A percentile compares a stretch with the other conserved stretches of the same genome.
Conservation (phyloP, 1,284 basidiomycete genomes). For the Ganoderma lucidum region DNA sequence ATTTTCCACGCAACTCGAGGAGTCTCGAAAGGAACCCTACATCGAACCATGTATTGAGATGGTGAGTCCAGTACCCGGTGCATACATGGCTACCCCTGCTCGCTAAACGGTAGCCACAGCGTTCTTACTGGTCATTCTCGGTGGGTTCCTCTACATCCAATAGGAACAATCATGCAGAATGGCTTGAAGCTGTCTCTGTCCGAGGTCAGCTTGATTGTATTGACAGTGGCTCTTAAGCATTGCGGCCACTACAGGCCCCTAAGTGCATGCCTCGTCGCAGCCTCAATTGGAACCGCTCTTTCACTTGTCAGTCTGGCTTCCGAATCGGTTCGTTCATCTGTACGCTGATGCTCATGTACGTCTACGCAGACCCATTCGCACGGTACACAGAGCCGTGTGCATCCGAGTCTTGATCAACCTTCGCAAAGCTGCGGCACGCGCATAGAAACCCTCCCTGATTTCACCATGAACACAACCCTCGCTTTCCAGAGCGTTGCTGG, state of each 20-base stretch:
- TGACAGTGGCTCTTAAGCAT: not conserved
- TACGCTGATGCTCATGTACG: too few relatives aligned
- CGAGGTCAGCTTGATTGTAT: not conserved
- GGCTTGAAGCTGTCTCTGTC: not conserved
- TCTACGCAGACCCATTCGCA: constrained; percentile 1
- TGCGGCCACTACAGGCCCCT: too few relatives aligned
- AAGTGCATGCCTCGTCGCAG: not conserved
- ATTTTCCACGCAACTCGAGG: not conserved
- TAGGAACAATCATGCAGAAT: not conserved
- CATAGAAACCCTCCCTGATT: not conserved
- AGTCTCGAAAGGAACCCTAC: not conserved
- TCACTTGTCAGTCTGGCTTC: not conserved
- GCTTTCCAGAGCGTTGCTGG: not conserved
- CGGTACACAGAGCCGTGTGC: constrained; percentile 8
- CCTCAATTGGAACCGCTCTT: not conserved
- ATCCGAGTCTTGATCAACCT: constrained; percentile 8
- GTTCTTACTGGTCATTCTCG: not conserved
- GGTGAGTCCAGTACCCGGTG: not conserved
- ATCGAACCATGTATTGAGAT: constrained; percentile 3
- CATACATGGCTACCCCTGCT: not conserved
- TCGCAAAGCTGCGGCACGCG: not conserved
- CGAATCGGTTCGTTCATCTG: not conserved
- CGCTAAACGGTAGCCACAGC: not conserved
- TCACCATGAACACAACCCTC: not conserved
- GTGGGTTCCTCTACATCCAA: not conserved